These are phyloP conservation scores for Berberis thunbergii DNA, from an alignment of 164 flowering plant species.

Conservation along the genomic window DNA sequence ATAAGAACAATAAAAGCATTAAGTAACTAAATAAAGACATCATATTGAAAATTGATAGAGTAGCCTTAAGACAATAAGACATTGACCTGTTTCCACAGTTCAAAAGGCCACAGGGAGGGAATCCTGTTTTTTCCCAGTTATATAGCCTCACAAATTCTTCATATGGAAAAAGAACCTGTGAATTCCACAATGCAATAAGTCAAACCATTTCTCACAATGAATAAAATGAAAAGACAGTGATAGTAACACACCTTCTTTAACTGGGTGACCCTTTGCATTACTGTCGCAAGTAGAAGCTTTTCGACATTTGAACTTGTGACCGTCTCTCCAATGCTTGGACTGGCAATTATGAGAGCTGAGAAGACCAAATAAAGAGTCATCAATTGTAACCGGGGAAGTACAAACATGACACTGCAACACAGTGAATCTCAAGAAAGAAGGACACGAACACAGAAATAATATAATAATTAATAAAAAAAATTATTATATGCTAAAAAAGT, in stretches of 20 bases:
- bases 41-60: too few species aligned
- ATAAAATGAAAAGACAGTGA: not conserved
- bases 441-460: too few species aligned
- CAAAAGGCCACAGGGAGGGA: slow-evolving; percentile 86
- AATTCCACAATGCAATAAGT: slow-evolving; percentile 1
- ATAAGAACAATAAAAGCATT: not conserved
- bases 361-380: not conserved
- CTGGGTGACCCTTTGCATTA: slow-evolving; percentile 20
- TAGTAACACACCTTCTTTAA: slow-evolving; percentile 36
- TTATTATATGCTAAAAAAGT: too few species aligned
- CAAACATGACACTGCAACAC: too few species aligned
- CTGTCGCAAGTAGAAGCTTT: slow-evolving; percentile 16
- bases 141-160: slow-evolving; percentile 74
- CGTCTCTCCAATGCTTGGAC: slow-evolving; percentile 8
- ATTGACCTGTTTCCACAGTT: slow-evolving; percentile 94
- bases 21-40: too few species aligned
- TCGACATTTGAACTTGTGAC: slow-evolving; percentile 33
- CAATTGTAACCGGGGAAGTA: not conserved
- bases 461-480: too few species aligned
- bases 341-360: slow-evolving; percentile 5
- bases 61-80: not conserved
- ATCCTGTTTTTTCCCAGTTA: slow-evolving; percentile 58
- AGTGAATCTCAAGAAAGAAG: too few species aligned
- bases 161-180: slow-evolving; percentile 83
- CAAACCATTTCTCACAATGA: not conserved